Percentiles rank a stretch among this genome's conserved stretches.
Conservation (phyloP, 2,329 filamentous ascomycete genomes). For the Trichophyton rubrum region DNA sequence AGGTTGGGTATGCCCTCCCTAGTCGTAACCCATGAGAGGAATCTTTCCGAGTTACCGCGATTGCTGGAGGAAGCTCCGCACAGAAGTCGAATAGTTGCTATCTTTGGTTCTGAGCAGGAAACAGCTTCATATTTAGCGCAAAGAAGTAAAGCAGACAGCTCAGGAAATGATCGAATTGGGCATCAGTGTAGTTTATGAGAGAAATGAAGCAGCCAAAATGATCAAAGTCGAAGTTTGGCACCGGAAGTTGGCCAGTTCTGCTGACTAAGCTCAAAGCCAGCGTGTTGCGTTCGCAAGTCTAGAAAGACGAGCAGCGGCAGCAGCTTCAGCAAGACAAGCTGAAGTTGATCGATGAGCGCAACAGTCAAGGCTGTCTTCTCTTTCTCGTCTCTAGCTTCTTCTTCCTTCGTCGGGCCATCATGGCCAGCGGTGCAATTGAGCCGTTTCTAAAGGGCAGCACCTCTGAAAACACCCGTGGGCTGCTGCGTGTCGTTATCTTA, state of each 20-base stretch:
- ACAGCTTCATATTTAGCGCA: no score
- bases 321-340: not conserved
- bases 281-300: not conserved
- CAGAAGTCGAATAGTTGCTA: no score
- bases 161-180: no score
- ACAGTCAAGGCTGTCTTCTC: constrained; percentile 10
- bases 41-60: no score
- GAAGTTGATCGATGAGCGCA: not conserved
- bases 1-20: no score
- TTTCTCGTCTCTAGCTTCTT: constrained; percentile 20
- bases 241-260: not conserved
- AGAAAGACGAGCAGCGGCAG: no score
- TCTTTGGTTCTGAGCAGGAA: no score
- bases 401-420: constrained; percentile 15
- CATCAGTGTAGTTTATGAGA: no score
- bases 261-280: constrained; percentile 3
- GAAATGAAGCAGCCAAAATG: no score
- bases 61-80: no score
- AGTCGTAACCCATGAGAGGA: no score
- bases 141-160: no score
- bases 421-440: constrained; percentile 32
- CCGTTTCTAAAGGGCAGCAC: constrained; percentile 64
- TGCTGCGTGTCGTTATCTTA: constrained; percentile 83
- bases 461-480: constrained; percentile 66
- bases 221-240: not conserved